These are phyloP conservation scores for Taphrina wiesneri DNA, from an alignment of 1,139 yeast genomes.

Conservation along the genomic window DNA sequence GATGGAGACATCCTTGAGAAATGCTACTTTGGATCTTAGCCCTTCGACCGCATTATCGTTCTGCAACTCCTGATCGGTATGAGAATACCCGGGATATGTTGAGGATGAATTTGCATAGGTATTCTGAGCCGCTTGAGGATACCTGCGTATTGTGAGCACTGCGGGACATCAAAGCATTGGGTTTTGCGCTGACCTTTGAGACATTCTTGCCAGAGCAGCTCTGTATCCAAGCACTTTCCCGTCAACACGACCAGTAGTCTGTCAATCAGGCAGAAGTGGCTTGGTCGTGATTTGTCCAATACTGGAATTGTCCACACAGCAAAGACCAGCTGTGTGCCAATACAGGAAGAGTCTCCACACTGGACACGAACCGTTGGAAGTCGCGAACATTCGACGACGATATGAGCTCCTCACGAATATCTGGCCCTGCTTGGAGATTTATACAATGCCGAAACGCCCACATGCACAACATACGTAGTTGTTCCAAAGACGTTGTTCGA, in stretches of 20 bases:
- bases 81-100: slow-evolving; percentile 11
- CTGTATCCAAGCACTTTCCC: too few relatives aligned
- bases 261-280: too few relatives aligned
- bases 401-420: slow-evolving; percentile 1
- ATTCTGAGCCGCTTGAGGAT: slow-evolving; percentile 1
- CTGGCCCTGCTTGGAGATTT: not conserved
- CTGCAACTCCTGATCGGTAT: slow-evolving; percentile 65
- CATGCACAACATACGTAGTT: not conserved
- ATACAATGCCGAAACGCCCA: not conserved
- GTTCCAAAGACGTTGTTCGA: not conserved
- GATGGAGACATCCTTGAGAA: slow-evolving; percentile 65
- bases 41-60: slow-evolving; percentile 72
- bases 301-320: too few relatives aligned
- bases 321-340: too few relatives aligned
- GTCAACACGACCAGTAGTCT: too few relatives aligned
- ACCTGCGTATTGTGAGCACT: slow-evolving; percentile 8
- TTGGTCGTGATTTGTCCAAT: too few relatives aligned
- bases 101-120: slow-evolving; percentile 21
- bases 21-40: slow-evolving; percentile 68
- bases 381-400: slow-evolving; percentile 4
- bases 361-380: slow-evolving; percentile 5
- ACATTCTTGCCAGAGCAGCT: too few relatives aligned
- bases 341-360: too few relatives aligned
- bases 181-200: not conserved
- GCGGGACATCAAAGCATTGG: too few relatives aligned